Evolutionary conservation across 2,329 filamentous ascomycete species (phyloP).

Genomic region (Talaromyces amestolkiae): DNA sequence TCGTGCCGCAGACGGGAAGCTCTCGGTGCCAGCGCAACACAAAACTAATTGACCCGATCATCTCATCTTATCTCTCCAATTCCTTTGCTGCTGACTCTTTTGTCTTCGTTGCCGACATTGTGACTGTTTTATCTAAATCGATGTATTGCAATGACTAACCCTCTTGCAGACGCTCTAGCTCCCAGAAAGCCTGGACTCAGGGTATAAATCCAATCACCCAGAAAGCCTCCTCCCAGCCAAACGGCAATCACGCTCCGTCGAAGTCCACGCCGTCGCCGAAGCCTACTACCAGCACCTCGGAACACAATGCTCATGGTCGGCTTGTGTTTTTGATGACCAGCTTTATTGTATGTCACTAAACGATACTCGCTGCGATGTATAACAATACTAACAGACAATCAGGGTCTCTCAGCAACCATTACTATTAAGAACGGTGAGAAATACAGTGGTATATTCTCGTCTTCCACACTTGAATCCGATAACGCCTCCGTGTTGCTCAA

Average conservation of each 20-base stretch:
- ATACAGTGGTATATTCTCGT: conserved; percentile 61
- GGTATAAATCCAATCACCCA: conserved; percentile 62
- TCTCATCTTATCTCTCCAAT: background rate
- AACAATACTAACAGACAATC: conserved; percentile 24
- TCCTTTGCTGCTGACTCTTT: background rate
- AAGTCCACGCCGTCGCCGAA: conserved; percentile 43
- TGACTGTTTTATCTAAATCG: background rate
- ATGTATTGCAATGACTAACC: conserved; percentile 22
- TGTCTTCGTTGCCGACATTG: background rate
- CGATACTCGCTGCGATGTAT: background rate
- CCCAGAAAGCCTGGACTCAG: conserved; percentile 60
- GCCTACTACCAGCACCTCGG: conserved; percentile 46
- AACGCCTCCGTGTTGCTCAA: conserved; percentile 60
- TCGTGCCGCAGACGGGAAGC: background rate
- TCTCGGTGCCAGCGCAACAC: background rate
- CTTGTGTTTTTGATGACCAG: conserved; percentile 59
- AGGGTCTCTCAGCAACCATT: conserved; percentile 58
- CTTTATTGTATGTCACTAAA: conserved; percentile 52
- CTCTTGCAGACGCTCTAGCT: conserved; percentile 49
- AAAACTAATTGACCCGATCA: background rate
- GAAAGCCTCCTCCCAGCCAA: conserved; percentile 52
- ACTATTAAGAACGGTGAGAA: conserved; percentile 61
- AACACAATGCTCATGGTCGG: conserved; percentile 60
- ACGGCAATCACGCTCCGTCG: conserved; percentile 51
- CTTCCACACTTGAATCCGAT: conserved; percentile 51